Evolutionary conservation across 2,329 filamentous ascomycete genomes (phyloP).

Genomic region (Thelonectria olida): DNA sequence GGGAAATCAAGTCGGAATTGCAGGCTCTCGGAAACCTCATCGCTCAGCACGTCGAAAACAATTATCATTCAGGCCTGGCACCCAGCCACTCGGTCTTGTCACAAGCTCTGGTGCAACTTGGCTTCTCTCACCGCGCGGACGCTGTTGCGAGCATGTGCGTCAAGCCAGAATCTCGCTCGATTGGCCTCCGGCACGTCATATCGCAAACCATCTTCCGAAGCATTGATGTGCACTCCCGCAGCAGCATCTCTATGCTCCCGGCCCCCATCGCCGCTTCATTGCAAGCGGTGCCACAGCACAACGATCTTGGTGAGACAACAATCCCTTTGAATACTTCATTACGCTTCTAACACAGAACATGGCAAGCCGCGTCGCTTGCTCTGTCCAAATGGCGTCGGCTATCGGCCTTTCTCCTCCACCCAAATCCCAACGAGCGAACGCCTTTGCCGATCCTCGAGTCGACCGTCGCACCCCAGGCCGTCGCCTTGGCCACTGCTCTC

Average conservation of each 20-base stretch:
- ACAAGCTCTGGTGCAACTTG: conserved; percentile 37
- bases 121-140: conserved; percentile 33
- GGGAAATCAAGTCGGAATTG: conserved; percentile 46
- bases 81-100: conserved; percentile 30
- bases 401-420: conserved; percentile 53
- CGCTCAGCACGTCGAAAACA: conserved; percentile 50
- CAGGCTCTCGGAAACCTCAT: conserved; percentile 47
- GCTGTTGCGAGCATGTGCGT: conserved; percentile 43
- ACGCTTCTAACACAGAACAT: neutral
- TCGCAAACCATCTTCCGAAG: conserved; percentile 47
- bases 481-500: conserved; percentile 44
- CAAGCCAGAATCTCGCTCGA: conserved; percentile 43
- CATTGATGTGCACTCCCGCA: conserved; percentile 41
- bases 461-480: conserved; percentile 43
- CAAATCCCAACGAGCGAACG: conserved; percentile 47
- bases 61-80: conserved; percentile 47
- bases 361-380: conserved; percentile 40
- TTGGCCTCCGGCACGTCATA: conserved; percentile 51
- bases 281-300: conserved; percentile 39
- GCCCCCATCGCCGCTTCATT: conserved; percentile 43
- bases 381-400: conserved; percentile 54
- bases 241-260: conserved; percentile 49
- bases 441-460: conserved; percentile 44
- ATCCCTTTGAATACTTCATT: neutral
- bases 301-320: conserved; percentile 42